phyloP scores from a whole-genome alignment of 1,284 basidiomycete genomes.

The Puccinia coronata region DNA sequence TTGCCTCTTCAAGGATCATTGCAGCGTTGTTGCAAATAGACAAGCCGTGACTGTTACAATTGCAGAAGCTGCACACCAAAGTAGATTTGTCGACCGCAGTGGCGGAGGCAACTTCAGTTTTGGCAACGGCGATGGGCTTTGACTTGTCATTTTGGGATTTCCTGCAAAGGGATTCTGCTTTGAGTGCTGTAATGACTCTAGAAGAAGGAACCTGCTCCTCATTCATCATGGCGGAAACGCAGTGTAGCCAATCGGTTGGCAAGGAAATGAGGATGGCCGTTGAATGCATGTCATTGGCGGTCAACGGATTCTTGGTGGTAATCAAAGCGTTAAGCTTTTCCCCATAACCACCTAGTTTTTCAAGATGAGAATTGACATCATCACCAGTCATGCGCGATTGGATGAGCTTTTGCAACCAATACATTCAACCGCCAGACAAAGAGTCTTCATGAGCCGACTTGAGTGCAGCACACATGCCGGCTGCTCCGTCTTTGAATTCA shows the following conservation, averaged over 20 bases:
- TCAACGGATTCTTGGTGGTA: background rate
- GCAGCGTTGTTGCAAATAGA: too few relatives aligned
- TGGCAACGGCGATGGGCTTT: background rate
- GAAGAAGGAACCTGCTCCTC: background rate
- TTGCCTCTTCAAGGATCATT: too few relatives aligned
- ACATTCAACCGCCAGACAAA: conserved; percentile 1
- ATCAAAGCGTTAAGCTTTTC: conserved; percentile 12
- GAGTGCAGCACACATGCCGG: too few relatives aligned
- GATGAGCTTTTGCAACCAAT: conserved; percentile 9
- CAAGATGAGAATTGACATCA: background rate
- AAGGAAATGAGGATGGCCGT: background rate
- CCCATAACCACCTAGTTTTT: background rate
- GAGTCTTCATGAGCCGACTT: too few relatives aligned
- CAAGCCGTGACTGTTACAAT: too few relatives aligned
- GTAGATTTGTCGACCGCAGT: too few relatives aligned
- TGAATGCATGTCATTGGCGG: background rate
- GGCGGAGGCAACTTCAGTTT: too few relatives aligned
- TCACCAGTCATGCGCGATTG: background rate
- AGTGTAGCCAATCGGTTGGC: conserved; percentile 1
- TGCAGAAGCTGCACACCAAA: too few relatives aligned
- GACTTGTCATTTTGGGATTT: background rate
- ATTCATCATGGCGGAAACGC: conserved; percentile 26
- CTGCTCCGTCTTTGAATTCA: too few relatives aligned
- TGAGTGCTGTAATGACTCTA: background rate
- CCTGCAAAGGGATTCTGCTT: background rate